Evolutionary conservation across 306 rosid species (phyloP).

Genomic region (Lablab purpureus): DNA sequence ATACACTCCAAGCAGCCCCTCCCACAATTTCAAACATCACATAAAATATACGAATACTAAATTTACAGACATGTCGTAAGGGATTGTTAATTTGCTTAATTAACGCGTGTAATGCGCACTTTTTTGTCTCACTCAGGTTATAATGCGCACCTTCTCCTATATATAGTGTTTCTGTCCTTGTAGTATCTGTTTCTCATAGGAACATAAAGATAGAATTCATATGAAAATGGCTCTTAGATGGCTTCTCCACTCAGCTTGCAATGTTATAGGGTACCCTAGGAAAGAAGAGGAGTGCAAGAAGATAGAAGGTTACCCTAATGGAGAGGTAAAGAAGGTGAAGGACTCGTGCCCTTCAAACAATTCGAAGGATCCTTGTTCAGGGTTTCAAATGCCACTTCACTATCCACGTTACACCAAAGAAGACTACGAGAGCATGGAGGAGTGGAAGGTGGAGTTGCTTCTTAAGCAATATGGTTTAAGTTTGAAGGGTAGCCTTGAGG

Average conservation of each 20-base stretch:
- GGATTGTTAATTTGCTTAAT: conserved; percentile 39
- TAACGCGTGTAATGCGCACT: conserved; percentile 26
- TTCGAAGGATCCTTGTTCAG: conserved; percentile 27
- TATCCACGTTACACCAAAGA: conserved; percentile 72
- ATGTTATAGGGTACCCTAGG: conserved; percentile 51
- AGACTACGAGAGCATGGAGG: conserved; percentile 83
- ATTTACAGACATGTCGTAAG: conserved; percentile 33
- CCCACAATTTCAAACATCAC: not conserved
- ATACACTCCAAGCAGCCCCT: too few species aligned
- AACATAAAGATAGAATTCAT: not conserved
- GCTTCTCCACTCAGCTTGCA: conserved; percentile 59
- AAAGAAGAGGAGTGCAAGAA: not conserved
- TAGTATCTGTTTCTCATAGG: conserved; percentile 21
- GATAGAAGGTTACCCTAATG: conserved; percentile 33
- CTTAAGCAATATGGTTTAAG: conserved; percentile 71
- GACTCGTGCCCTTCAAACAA: not conserved
- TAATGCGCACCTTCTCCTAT: conserved; percentile 3
- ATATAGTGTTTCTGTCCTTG: conserved; percentile 11
- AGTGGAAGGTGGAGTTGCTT: conserved; percentile 74
- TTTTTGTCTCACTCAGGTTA: conserved; percentile 34
- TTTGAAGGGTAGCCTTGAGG: conserved; percentile 56
- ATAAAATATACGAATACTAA: conserved; percentile 4
- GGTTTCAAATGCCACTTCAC: conserved; percentile 83
- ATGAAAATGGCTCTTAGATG: conserved; percentile 57
- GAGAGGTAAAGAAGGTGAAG: conserved; percentile 38